Conservation (phyloP, 371 early-diverging fungal species). For the Nematocida ausubeli region DNA sequence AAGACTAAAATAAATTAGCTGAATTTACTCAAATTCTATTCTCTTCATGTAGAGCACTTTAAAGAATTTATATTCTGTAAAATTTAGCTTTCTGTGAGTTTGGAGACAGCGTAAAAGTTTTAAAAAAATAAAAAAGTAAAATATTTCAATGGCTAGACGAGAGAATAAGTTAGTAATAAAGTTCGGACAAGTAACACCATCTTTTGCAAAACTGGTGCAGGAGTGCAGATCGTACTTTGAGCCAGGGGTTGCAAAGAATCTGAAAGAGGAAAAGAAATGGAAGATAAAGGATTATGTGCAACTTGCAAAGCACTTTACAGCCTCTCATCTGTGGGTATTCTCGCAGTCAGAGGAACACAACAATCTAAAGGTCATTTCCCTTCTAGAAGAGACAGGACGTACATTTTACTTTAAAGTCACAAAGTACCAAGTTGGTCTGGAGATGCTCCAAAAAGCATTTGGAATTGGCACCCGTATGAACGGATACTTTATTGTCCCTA, state of each 20-base stretch:
- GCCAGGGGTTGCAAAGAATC: slow-evolving; percentile 41
- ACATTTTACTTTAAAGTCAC: slow-evolving; percentile 52
- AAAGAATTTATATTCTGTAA: no score
- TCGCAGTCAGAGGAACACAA: slow-evolving; percentile 52
- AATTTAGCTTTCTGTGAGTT: no score
- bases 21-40: no score
- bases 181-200: slow-evolving; percentile 43
- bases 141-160: slow-evolving; percentile 41
- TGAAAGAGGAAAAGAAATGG: slow-evolving; percentile 46
- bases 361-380: slow-evolving; percentile 39
- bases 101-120: neutral
- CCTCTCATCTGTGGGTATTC: slow-evolving; percentile 51
- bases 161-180: slow-evolving; percentile 51
- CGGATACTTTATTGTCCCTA: slow-evolving; percentile 47
- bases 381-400: slow-evolving; percentile 6
- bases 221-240: slow-evolving; percentile 44
- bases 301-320: slow-evolving; percentile 41
- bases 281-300: slow-evolving; percentile 48
- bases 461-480: slow-evolving; percentile 18
- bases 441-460: neutral
- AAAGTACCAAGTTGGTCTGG: slow-evolving; percentile 4
- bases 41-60: no score
- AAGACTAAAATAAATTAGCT: no score
- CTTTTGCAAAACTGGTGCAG: slow-evolving; percentile 42
- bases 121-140: slow-evolving; percentile 1